These are phyloP conservation scores for Dalbergia oliveri DNA, from an alignment of 306 rosid genomes.

Conservation along the genomic window DNA sequence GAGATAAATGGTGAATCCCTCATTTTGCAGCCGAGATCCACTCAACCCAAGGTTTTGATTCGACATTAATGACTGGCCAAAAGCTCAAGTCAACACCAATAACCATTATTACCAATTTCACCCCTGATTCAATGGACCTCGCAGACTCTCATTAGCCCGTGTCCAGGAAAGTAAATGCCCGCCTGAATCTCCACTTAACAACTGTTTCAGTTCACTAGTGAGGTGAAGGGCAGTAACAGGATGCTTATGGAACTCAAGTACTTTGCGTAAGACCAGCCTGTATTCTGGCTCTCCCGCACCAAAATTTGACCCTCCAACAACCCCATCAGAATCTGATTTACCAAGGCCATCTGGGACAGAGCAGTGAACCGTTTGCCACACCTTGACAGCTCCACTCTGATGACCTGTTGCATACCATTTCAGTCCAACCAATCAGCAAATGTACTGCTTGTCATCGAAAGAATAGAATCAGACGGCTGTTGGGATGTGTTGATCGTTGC, in stretches of 20 bases:
- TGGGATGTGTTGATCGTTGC: slow-evolving; percentile 91
- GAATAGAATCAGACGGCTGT: slow-evolving; percentile 94
- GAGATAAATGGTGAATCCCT: slow-evolving; percentile 37
- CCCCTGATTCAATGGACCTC: slow-evolving; percentile 73
- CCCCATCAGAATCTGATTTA: slow-evolving; percentile 61
- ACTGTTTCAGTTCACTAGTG: slow-evolving; percentile 84
- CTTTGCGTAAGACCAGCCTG: slow-evolving; percentile 78
- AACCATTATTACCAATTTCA: slow-evolving; percentile 53
- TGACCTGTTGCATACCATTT: slow-evolving; percentile 99
- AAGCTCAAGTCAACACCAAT: slow-evolving; percentile 56
- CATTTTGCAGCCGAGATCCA: slow-evolving; percentile 48
- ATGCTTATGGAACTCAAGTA: slow-evolving; percentile 87
- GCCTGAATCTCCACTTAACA: slow-evolving; percentile 89
- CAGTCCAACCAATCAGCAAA: slow-evolving; percentile 91
- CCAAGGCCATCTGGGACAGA: slow-evolving; percentile 61
- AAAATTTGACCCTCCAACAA: slow-evolving; percentile 55
- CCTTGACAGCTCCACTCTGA: slow-evolving; percentile 99
- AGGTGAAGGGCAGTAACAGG: slow-evolving; percentile 91
- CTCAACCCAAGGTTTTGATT: slow-evolving; percentile 52
- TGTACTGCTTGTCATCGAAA: slow-evolving; percentile 81
- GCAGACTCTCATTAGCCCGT: slow-evolving; percentile 79
- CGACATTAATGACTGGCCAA: slow-evolving; percentile 56
- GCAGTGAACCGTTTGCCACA: slow-evolving; percentile 95
- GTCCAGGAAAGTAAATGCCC: slow-evolving; percentile 96
- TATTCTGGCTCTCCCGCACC: slow-evolving; percentile 75